These are phyloP conservation scores for Schoenoplectus tabernaemontani DNA, from an alignment of 202 grass and related monocot species.

Conservation along the genomic window DNA sequence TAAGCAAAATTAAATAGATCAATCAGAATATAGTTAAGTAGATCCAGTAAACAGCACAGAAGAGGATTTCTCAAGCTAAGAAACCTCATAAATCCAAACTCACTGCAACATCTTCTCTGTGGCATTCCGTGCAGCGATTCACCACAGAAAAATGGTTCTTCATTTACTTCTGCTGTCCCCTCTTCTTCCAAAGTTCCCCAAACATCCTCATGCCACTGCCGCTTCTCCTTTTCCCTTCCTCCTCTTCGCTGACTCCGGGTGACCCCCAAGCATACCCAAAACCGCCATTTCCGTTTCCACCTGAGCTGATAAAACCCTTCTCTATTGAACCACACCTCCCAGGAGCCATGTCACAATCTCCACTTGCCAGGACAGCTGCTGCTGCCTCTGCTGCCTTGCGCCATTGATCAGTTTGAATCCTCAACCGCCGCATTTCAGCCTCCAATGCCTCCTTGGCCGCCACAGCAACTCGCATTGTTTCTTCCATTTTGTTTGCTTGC, in stretches of 20 bases:
- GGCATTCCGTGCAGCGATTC: background rate
- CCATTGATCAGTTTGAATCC: slow-evolving; percentile 82
- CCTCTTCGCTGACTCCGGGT: slow-evolving; percentile 41
- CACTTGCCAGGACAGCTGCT: slow-evolving; percentile 51
- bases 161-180: slow-evolving; percentile 43
- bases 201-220: slow-evolving; percentile 71
- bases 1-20: slow-evolving; percentile 16
- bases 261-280: slow-evolving; percentile 36
- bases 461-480: slow-evolving; percentile 45
- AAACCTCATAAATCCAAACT: background rate
- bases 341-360: slow-evolving; percentile 31
- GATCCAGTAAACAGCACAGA: slow-evolving; percentile 13
- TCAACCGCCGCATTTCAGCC: slow-evolving; percentile 57
- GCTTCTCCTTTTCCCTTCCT: slow-evolving; percentile 48
- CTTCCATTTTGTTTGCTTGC: slow-evolving; percentile 32
- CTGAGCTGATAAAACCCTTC: slow-evolving; percentile 20
- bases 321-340: slow-evolving; percentile 8
- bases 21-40: slow-evolving; percentile 15
- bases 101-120: background rate
- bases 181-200: slow-evolving; percentile 89
- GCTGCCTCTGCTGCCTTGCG: slow-evolving; percentile 75
- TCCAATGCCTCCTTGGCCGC: slow-evolving; percentile 47
- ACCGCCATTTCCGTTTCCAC: slow-evolving; percentile 27
- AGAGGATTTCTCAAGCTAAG: slow-evolving; percentile 13
- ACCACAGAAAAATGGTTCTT: background rate